phyloP scores from a whole-genome alignment of 768 basidiomycete species.

The Leccinum aurantiacum region DNA sequence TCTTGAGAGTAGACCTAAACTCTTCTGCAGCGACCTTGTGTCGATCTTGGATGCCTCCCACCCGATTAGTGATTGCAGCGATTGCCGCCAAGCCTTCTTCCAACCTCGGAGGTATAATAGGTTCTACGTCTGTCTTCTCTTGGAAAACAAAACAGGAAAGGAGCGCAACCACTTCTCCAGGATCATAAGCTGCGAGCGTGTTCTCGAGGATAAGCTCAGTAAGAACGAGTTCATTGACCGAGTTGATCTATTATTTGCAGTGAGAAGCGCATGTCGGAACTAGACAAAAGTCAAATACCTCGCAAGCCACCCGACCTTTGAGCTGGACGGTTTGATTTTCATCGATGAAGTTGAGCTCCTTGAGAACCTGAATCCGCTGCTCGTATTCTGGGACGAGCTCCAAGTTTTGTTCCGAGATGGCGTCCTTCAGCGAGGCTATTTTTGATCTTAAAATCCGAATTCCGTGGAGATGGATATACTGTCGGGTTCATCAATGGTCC shows the following conservation, averaged over 20 bases:
- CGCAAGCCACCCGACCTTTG: constrained; percentile 97
- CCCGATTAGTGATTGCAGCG: constrained; percentile 69
- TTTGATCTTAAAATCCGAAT: constrained; percentile 72
- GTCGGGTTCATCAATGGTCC: constrained; percentile 11
- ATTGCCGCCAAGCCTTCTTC: constrained; percentile 81
- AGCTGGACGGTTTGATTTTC: constrained; percentile 93
- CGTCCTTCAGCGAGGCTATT: constrained; percentile 75
- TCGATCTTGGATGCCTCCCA: constrained; percentile 76
- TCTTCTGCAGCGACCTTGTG: constrained; percentile 79
- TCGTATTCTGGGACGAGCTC: constrained; percentile 98
- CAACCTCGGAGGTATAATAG: constrained; percentile 74
- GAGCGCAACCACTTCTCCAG: constrained; percentile 94
- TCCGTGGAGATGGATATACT: constrained; percentile 80
- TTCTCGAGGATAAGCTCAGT: constrained; percentile 98
- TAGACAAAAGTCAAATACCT: constrained; percentile 48
- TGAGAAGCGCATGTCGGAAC: background rate
- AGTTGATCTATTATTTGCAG: constrained; percentile 75
- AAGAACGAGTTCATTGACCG: constrained; percentile 92
- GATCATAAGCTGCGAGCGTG: constrained; percentile 83
- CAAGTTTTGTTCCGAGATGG: constrained; percentile 94
- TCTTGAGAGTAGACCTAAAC: constrained; percentile 78
- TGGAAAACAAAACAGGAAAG: constrained; percentile 98
- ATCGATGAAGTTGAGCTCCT: constrained; percentile 91
- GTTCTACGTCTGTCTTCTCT: constrained; percentile 93
- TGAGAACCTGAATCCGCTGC: constrained; percentile 86